Evolutionary conservation across 345 rosid genomes (phyloP), one percentile per base, ranked within the genome.

Genomic region (Gossypium turneri): DNA sequence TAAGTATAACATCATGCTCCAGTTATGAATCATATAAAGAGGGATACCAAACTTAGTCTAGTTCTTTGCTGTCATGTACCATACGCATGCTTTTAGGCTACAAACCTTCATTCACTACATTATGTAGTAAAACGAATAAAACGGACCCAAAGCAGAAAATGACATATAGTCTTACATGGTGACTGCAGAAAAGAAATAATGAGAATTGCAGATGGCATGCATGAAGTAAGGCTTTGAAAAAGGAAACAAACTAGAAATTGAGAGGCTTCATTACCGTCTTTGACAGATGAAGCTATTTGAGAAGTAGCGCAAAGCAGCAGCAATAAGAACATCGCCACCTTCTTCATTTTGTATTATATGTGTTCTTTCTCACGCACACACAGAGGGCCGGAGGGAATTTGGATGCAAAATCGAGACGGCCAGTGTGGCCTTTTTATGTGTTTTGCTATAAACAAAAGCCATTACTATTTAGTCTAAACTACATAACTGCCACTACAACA

Each of bases 401-500:
- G 58, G 7, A 43, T 59, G 73, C 38, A 62, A 67, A 68, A 12
- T 38, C 38, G n/a, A 3, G 8, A 27, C 47, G 2, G 73, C 3
- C 34, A 20, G 43, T 25, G 11, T 59, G 59, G 67, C 76, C 41
- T 78, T 86, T 61, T 81, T 56, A 83, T 86, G 73, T 63, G 81
- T 59, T 80, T 63, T 48, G 8, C 61, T 34, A 48, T 67, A 58
- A 6, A 34, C 79, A 43, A 85, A 71, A 29, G 81, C 78, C 90
- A 70, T 73, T 78, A 48, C n/a, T 12, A 67, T 79, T 25, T 29
- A 29, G 10, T 29, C 20, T 5, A 69, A 79, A 78, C 56, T 20
- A 83, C 90, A 67, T 3, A 52, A 70, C 64, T 81, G 84, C 90
- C 91, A 85, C 82, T 78, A 17, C 74, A 84, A 38, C 41, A 34